A percentile compares a stretch with the other conserved stretches of the same genome.
These are phyloP conservation scores for Aquilaria malaccensis DNA, from an alignment of 345 rosid genomes.

Conservation along the genomic window DNA sequence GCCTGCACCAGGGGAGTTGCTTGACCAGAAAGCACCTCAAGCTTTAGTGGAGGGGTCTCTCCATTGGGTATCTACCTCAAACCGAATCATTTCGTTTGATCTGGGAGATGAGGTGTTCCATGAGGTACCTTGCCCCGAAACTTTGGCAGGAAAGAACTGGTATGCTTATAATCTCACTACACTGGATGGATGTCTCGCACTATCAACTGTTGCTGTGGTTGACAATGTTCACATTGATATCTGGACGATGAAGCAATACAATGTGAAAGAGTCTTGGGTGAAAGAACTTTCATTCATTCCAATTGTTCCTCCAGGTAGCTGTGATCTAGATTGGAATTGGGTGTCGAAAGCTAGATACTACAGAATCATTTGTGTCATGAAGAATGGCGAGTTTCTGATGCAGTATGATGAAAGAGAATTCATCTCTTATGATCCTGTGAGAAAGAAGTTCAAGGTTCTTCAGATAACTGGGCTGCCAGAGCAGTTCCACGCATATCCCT, in stretches of 20 bases:
- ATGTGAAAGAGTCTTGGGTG: too few species aligned
- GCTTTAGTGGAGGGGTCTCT: conserved; percentile 1
- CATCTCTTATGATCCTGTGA: not conserved
- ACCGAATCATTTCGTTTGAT: not conserved
- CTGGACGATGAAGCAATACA: too few species aligned
- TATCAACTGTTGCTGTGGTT: too few species aligned
- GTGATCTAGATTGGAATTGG: too few species aligned
- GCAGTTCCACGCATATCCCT: not conserved
- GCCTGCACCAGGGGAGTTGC: not conserved
- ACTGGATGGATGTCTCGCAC: too few species aligned
- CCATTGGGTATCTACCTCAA: not conserved
- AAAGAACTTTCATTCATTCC: too few species aligned
- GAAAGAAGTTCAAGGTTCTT: not conserved
- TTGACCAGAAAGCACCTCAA: not conserved
- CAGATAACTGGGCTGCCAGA: not conserved
- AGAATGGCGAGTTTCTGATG: not conserved
- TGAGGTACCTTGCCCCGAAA: not conserved
- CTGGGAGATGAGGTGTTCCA: not conserved
- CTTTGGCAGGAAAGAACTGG: too few species aligned
- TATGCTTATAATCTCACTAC: too few species aligned
- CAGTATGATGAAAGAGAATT: not conserved
- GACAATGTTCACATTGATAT: too few species aligned
- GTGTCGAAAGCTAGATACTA: not conserved
- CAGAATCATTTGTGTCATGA: not conserved
- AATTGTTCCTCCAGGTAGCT: too few species aligned